phyloP scores from a whole-genome alignment of 2,329 filamentous ascomycete genomes.

The Colletotrichum trifolii region DNA sequence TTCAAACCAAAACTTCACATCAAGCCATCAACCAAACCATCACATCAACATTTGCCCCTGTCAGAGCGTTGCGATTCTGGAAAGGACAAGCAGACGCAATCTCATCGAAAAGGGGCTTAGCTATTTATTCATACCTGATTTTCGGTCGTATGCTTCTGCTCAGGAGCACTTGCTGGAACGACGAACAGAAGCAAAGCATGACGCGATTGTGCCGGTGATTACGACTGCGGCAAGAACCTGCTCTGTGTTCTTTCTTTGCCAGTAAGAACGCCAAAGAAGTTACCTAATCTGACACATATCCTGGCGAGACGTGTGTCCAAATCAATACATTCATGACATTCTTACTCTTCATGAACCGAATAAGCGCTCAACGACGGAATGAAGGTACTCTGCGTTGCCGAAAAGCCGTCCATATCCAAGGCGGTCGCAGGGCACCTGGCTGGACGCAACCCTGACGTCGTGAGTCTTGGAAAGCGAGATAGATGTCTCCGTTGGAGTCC shows the following conservation, averaged over 20 bases:
- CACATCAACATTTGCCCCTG: neutral
- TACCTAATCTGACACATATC: no score
- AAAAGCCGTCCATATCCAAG: conserved; percentile 93
- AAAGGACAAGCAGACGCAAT: neutral
- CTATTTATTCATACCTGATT: no score
- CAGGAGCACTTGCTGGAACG: no score
- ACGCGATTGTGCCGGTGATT: no score
- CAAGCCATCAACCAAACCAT: neutral
- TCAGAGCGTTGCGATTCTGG: neutral
- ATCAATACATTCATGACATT: no score
- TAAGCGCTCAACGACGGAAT: conserved; percentile 50
- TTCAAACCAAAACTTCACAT: conserved; percentile 29
- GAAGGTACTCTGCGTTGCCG: conserved; percentile 66
- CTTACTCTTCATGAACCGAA: neutral
- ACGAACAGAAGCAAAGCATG: no score
- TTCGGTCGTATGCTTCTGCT: no score
- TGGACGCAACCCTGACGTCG: conserved; percentile 77
- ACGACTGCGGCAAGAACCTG: no score
- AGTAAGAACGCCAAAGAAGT: no score
- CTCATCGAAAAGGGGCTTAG: no score
- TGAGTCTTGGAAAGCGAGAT: conserved; percentile 55
- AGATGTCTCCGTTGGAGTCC: conserved; percentile 6
- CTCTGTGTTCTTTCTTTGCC: no score
- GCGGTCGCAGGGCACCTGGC: conserved; percentile 91
- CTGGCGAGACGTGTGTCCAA: no score